Evolutionary conservation across 1,139 yeast species (phyloP).

Genomic region (Pneumocystis carinii): DNA sequence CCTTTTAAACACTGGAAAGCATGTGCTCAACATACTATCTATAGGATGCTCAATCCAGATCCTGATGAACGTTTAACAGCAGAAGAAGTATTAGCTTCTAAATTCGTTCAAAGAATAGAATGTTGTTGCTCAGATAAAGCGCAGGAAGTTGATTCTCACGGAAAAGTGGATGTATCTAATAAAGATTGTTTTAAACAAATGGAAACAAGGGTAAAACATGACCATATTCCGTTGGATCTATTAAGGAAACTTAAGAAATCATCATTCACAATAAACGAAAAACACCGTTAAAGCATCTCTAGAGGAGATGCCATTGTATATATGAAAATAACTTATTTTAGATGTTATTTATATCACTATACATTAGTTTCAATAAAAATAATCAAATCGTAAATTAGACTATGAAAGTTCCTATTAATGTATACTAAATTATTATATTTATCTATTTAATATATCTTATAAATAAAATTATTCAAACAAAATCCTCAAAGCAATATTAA

Average conservation of each 20-base stretch:
- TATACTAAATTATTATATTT: no score
- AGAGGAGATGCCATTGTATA: neutral
- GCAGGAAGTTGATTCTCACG: neutral
- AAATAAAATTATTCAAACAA: no score
- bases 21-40: conserved; percentile 7
- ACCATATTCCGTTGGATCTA: neutral
- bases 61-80: conserved; percentile 16
- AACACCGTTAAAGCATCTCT: neutral
- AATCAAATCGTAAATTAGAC: neutral
- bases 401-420: no score
- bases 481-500: neutral
- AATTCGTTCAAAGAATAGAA: conserved; percentile 15
- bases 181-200: neutral
- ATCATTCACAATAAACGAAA: neutral
- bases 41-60: conserved; percentile 18
- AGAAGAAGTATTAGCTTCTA: conserved; percentile 14
- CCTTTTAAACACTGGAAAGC: conserved; percentile 13
- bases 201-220: neutral
- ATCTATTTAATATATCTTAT: no score
- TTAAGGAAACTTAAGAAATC: neutral
- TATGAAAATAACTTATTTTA: neutral
- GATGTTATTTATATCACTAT: neutral
- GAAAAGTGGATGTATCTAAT: neutral
- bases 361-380: neutral
- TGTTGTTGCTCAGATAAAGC: conserved; percentile 4